Conservation (phyloP, 768 basidiomycete species). For the Naematelia aurantialba region DNA sequence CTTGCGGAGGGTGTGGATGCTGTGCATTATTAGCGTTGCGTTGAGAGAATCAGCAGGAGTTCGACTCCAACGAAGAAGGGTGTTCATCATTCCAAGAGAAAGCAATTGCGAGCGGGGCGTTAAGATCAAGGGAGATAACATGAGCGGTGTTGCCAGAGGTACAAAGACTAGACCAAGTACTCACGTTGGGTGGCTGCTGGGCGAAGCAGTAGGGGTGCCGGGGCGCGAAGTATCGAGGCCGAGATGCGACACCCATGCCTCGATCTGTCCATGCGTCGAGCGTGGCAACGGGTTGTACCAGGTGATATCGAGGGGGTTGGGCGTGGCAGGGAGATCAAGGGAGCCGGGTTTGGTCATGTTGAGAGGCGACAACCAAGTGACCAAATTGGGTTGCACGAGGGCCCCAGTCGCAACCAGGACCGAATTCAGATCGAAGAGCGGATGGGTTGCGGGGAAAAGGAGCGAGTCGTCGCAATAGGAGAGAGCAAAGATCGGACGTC, state of each 20-base stretch:
- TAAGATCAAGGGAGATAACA: background rate
- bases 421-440: too few species aligned
- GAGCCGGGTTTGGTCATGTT: background rate
- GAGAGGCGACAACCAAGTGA: background rate
- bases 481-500: background rate
- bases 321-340: background rate
- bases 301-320: background rate
- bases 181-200: slow-evolving; percentile 19
- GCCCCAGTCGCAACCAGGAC: too few species aligned
- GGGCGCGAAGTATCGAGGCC: slow-evolving; percentile 34
- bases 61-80: background rate
- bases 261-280: slow-evolving; percentile 25
- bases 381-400: too few species aligned
- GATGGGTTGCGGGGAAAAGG: too few species aligned
- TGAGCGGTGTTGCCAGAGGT: background rate
- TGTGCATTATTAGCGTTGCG: slow-evolving; percentile 10
- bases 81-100: background rate
- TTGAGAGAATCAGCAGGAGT: background rate
- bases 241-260: slow-evolving; percentile 37
- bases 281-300: background rate
- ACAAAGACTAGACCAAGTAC: background rate
- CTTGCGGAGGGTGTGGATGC: slow-evolving; percentile 45
- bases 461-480: too few species aligned
- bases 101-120: background rate
- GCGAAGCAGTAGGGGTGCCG: slow-evolving; percentile 26